Percentiles rank a stretch among this genome's conserved stretches.
These are phyloP conservation scores for Neodidymelliopsis sp. DNA, from an alignment of 2,329 filamentous ascomycete genomes.

Conservation along the genomic window DNA sequence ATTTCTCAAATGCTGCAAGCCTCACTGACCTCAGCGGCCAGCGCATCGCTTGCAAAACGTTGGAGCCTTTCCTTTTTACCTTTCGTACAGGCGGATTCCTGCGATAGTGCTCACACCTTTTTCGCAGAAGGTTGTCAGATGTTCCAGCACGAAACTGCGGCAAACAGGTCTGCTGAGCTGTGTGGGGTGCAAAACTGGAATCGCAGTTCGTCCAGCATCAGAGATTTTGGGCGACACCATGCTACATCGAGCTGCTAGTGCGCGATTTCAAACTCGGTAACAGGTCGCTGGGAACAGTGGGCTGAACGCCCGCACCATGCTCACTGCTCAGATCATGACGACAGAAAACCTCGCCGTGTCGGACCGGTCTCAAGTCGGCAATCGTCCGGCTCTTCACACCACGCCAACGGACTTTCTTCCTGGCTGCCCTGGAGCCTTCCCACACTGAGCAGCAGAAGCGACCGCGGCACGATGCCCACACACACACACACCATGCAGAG, in stretches of 20 bases:
- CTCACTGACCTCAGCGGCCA: slow-evolving; percentile 36
- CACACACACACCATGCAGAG: slow-evolving; percentile 35
- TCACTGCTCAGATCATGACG: slow-evolving; percentile 43
- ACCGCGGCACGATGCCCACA: slow-evolving; percentile 35
- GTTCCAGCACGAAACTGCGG: slow-evolving; percentile 6
- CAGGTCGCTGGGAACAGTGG: slow-evolving; percentile 38
- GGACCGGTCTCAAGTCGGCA: slow-evolving; percentile 34
- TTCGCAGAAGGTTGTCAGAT: slow-evolving; percentile 15
- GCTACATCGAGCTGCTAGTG: slow-evolving; percentile 27
- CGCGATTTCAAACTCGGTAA: slow-evolving; percentile 33
- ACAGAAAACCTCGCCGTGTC: slow-evolving; percentile 27
- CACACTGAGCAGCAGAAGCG: slow-evolving; percentile 11
- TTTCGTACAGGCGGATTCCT: slow-evolving; percentile 14
- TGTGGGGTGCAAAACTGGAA: slow-evolving; percentile 10
- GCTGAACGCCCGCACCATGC: slow-evolving; percentile 20
- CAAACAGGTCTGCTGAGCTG: slow-evolving; percentile 1
- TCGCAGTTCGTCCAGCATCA: slow-evolving; percentile 1
- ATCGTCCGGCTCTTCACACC: slow-evolving; percentile 17
- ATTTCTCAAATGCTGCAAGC: slow-evolving; percentile 26
- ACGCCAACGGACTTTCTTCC: slow-evolving; percentile 19
- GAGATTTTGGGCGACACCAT: slow-evolving; percentile 22
- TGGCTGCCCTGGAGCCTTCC: slow-evolving; percentile 1
- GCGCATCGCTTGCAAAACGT: slow-evolving; percentile 30
- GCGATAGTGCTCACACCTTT: slow-evolving; percentile 15
- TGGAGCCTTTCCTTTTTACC: slow-evolving; percentile 15